Percentiles rank a stretch among this genome's conserved stretches.
phyloP scores from a whole-genome alignment of 371 early-diverging fungal species.

The Conidiobolus incongruus region DNA sequence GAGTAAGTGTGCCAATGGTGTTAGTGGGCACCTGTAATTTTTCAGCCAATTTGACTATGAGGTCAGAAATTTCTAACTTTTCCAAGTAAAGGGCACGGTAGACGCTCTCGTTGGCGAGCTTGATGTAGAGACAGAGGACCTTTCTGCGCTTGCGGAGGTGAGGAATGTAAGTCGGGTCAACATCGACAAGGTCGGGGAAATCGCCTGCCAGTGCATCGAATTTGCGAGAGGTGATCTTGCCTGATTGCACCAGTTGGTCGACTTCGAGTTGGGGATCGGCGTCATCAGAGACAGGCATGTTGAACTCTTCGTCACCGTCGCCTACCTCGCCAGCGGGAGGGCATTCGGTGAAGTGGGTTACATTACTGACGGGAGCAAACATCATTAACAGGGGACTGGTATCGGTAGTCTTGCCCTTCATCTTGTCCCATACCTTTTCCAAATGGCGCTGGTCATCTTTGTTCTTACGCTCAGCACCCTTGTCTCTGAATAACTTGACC shows the following conservation, averaged over 20 bases:
- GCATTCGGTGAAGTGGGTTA: slow-evolving; percentile 12
- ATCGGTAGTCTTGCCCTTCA: slow-evolving; percentile 15
- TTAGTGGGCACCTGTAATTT: slow-evolving; percentile 18
- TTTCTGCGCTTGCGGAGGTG: slow-evolving; percentile 10
- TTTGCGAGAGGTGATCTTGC: background rate
- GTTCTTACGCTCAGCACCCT: slow-evolving; percentile 38
- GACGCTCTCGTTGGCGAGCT: slow-evolving; percentile 16
- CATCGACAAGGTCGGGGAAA: slow-evolving; percentile 10
- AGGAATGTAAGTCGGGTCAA: slow-evolving; percentile 15
- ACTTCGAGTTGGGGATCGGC: slow-evolving; percentile 1
- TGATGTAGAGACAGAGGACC: slow-evolving; percentile 22
- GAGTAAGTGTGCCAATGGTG: slow-evolving; percentile 13
- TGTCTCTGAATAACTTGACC: slow-evolving; percentile 56
- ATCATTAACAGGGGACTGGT: slow-evolving; percentile 8
- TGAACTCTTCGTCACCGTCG: slow-evolving; percentile 12
- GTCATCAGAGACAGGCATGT: slow-evolving; percentile 4
- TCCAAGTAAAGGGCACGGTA: slow-evolving; percentile 28
- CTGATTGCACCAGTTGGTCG: background rate
- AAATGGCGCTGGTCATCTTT: slow-evolving; percentile 40
- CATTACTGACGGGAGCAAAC: slow-evolving; percentile 11
- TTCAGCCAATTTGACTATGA: slow-evolving; percentile 16
- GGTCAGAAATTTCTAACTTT: slow-evolving; percentile 13
- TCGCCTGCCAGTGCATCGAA: slow-evolving; percentile 5
- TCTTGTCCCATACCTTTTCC: slow-evolving; percentile 25
- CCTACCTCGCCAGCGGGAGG: slow-evolving; percentile 10